Percentiles rank a stretch among this genome's conserved stretches.
Conservation (phyloP, 148 eudicot genomes). For the Silene latifolia region DNA sequence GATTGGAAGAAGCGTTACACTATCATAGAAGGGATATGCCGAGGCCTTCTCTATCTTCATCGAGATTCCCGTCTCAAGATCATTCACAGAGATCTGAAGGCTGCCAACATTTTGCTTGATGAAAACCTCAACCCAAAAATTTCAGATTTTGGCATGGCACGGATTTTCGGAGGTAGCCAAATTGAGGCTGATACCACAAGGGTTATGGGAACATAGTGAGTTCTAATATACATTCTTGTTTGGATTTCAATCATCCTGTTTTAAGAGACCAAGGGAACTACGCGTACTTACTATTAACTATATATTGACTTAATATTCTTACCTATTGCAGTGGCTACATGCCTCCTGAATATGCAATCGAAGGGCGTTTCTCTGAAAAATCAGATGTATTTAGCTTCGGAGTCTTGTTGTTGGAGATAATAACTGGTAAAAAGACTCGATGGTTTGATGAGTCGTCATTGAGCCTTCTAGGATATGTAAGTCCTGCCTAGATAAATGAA, state of each 20-base stretch:
- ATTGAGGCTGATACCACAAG: constrained; percentile 46
- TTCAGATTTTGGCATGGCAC: constrained; percentile 62
- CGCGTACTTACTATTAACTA: background rate
- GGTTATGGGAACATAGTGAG: constrained; percentile 72
- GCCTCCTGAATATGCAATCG: constrained; percentile 35
- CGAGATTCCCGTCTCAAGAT: constrained; percentile 51
- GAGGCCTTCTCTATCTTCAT: constrained; percentile 59
- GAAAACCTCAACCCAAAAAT: constrained; percentile 46
- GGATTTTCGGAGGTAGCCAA: constrained; percentile 52
- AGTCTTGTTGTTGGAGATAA: constrained; percentile 29
- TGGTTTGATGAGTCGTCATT: constrained; percentile 16
- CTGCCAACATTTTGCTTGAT: constrained; percentile 48
- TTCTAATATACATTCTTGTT: background rate
- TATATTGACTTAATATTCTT: background rate
- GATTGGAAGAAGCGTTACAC: constrained; percentile 42
- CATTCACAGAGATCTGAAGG: constrained; percentile 55
- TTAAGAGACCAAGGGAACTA: background rate
- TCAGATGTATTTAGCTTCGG: constrained; percentile 34
- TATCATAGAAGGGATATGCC: constrained; percentile 55
- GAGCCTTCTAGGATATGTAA: constrained; percentile 30
- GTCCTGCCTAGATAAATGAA: background rate
- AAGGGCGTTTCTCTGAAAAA: constrained; percentile 30
- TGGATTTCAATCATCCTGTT: background rate
- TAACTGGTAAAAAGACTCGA: constrained; percentile 24
- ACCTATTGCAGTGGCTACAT: constrained; percentile 26